Evolutionary conservation across 2,329 filamentous ascomycete species (phyloP), one percentile per base, ranked within the genome.

Genomic region (Byssochlamys sp.): DNA sequence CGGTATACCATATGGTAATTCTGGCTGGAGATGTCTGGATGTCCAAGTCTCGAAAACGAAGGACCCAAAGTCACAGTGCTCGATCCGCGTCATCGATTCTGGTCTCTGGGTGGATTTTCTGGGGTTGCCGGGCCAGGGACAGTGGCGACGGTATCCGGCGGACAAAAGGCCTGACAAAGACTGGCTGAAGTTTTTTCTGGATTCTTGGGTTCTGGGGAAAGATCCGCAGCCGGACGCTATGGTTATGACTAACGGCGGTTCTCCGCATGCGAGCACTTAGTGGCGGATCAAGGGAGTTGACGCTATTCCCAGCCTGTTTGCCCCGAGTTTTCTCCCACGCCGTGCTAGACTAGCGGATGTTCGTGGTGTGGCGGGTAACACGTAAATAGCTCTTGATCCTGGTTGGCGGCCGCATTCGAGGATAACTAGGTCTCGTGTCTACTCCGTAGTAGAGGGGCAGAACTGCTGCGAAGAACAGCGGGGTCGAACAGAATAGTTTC

Each of bases 81-180:
- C n/a, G 35, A 19, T 14, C 2, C 12, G 35, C 35, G 39, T 45
- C 39, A 45, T 45, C 19, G 39, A 45, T 19, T 4, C 39, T 19
- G 39, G 5, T 9, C 14, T 7, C n/a, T 19, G 19, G 39, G 25
- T 51, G 49, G 49, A 51, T 51, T 26, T 51, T 51, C 49, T 28
- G 49, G 49, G 49, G 49, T 28, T 26, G 49, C 25, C 27, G 24
- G 49, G 27, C 4, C 19, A 51, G 24, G 49, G 14, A 19, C 49
- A 14, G 49, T 26, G 27, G 49, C 24, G 49, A 51, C 49, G 49
- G 12, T 5, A 24, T 54, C 29, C 45, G 53, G 31, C 53, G 53
- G 53, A 54, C 53, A 39, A 54, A 54, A 54, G 53, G 53, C 31
- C 19, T 45, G 11, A 33, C 53, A 14, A 33, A 25, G 29, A 54